phyloP scores from a whole-genome alignment of 140 eudicot genomes.

The Oenanthe javanica region DNA sequence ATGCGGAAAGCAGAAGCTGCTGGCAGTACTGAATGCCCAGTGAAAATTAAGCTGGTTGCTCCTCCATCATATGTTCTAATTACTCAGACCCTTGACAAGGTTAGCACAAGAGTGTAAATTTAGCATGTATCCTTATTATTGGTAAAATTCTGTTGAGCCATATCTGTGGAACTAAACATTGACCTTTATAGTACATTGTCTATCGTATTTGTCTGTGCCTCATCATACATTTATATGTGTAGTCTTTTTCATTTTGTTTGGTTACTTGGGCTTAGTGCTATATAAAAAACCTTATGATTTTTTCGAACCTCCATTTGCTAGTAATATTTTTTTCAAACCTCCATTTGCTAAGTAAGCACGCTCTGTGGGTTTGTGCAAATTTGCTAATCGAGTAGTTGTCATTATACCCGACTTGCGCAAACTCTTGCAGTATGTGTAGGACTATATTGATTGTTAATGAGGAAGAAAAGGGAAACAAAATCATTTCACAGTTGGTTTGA shows the following conservation, averaged over 20 bases:
- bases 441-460: neutral
- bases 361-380: no score
- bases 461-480: neutral
- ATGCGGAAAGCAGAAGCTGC: slow-evolving; percentile 85
- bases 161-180: neutral
- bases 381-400: neutral
- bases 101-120: slow-evolving; percentile 13
- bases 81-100: slow-evolving; percentile 70
- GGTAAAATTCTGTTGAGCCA: no score
- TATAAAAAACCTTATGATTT: neutral
- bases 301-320: neutral
- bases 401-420: neutral
- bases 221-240: neutral
- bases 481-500: neutral
- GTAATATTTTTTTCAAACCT: no score
- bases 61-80: slow-evolving; percentile 67
- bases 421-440: neutral
- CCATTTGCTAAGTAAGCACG: no score
- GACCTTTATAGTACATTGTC: neutral
- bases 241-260: neutral
- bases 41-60: slow-evolving; percentile 60
- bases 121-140: neutral
- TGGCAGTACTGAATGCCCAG: slow-evolving; percentile 66
- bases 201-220: neutral
- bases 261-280: neutral